These are phyloP conservation scores for Claviceps sp. DNA, from an alignment of 2,329 filamentous ascomycete species.

Conservation along the genomic window DNA sequence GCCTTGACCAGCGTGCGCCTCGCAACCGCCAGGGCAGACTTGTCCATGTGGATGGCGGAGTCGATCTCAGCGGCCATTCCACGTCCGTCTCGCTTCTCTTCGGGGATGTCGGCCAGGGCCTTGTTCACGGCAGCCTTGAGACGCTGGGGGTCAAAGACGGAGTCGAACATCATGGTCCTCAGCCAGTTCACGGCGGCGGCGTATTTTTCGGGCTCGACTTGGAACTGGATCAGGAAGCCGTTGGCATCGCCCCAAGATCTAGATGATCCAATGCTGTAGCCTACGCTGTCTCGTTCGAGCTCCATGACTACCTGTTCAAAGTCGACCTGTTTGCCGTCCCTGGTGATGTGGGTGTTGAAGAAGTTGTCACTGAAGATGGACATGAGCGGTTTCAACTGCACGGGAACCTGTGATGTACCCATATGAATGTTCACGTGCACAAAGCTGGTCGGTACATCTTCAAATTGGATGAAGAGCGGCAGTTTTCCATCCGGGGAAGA, in stretches of 20 bases:
- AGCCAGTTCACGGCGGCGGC: constrained; percentile 70
- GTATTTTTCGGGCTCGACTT: constrained; percentile 83
- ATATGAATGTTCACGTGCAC: constrained; percentile 73
- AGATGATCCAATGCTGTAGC: constrained; percentile 60
- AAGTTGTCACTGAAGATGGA: constrained; percentile 82
- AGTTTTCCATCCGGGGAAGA: constrained; percentile 42
- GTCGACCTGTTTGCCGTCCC: constrained; percentile 60
- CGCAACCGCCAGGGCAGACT: constrained; percentile 62
- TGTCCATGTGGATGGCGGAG: constrained; percentile 67
- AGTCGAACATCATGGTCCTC: constrained; percentile 73
- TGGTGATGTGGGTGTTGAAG: constrained; percentile 79
- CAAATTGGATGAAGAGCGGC: constrained; percentile 93
- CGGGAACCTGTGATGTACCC: constrained; percentile 62
- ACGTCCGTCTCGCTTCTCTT: constrained; percentile 76
- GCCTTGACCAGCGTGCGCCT: constrained; percentile 75
- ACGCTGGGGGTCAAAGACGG: constrained; percentile 64
- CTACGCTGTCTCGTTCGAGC: constrained; percentile 81
- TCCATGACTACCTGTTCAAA: constrained; percentile 90
- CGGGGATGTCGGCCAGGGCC: constrained; percentile 80
- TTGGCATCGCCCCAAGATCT: constrained; percentile 63
- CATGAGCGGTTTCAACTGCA: constrained; percentile 73
- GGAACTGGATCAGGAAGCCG: constrained; percentile 67
- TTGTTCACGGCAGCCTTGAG: constrained; percentile 58
- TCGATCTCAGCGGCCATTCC: constrained; percentile 52
- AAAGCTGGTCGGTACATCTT: constrained; percentile 87